Evolutionary conservation across 441 rosid genomes (phyloP).

Genomic region (Flueggea neowawraea): DNA sequence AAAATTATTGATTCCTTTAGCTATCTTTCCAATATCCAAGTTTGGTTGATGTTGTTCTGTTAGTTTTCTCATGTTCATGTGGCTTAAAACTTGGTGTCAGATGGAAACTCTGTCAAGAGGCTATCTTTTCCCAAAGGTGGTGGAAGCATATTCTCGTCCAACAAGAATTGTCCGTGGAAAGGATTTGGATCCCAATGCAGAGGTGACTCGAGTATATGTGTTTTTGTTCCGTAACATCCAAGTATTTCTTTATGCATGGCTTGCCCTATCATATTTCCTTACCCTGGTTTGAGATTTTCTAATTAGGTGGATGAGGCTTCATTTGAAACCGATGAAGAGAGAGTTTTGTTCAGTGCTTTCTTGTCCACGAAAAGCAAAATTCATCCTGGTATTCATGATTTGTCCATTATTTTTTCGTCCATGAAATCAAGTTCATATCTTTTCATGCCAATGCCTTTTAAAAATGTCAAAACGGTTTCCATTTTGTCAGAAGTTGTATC

Average conservation of each 20-base stretch:
- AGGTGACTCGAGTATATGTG: slow-evolving; percentile 43
- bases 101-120: slow-evolving; percentile 73
- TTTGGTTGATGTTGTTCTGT: background rate
- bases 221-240: background rate
- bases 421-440: too few relatives aligned
- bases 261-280: slow-evolving; percentile 1
- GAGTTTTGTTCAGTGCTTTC: slow-evolving; percentile 62
- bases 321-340: slow-evolving; percentile 78
- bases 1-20: background rate
- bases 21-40: background rate
- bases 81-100: slow-evolving; percentile 36
- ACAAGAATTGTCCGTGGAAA: slow-evolving; percentile 95
- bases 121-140: slow-evolving; percentile 61
- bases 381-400: slow-evolving; percentile 45
- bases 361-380: slow-evolving; percentile 51
- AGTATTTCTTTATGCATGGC: background rate
- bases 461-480: too few relatives aligned
- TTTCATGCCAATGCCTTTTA: too few relatives aligned
- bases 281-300: background rate
- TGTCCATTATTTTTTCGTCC: background rate
- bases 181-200: slow-evolving; percentile 49
- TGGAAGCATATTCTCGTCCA: slow-evolving; percentile 97
- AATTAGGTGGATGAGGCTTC: slow-evolving; percentile 39
- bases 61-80: slow-evolving; percentile 1
- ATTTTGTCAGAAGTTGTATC: too few relatives aligned